Evolutionary conservation across 805 yeast species (phyloP).

Genomic region (Yarrowia sp.): DNA sequence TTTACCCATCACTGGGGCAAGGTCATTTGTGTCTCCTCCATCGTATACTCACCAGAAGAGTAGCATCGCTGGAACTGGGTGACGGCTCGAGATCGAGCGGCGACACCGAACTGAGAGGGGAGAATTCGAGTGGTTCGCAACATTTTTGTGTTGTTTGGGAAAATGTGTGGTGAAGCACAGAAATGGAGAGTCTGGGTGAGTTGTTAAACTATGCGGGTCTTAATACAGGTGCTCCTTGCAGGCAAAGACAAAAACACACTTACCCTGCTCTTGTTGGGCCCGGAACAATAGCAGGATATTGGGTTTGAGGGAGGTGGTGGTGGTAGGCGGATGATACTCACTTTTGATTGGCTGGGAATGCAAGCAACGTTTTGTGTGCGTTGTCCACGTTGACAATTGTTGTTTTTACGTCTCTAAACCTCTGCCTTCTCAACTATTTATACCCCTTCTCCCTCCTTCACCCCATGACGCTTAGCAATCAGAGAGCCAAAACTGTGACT

Average conservation of each 20-base stretch:
- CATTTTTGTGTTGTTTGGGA: conserved; percentile 17
- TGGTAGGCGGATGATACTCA: no score
- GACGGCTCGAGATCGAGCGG: conserved; percentile 18
- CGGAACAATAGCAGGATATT: conserved; percentile 22
- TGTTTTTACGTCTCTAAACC: no score
- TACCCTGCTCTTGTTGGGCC: conserved; percentile 37
- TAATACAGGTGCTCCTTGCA: background rate
- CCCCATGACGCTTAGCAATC: conserved; percentile 28
- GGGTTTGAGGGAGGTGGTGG: no score
- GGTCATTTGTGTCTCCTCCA: no score
- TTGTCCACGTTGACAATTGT: no score
- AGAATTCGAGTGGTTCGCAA: conserved; percentile 37
- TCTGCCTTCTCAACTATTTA: no score
- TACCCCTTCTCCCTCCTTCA: background rate
- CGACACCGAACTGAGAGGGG: conserved; percentile 20
- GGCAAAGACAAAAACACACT: background rate
- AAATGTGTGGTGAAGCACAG: no score
- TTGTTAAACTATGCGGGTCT: conserved; percentile 11
- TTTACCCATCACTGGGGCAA: no score
- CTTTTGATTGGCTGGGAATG: no score
- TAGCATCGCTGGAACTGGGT: conserved; percentile 38
- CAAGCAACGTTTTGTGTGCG: no score
- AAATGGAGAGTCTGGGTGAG: conserved; percentile 4
- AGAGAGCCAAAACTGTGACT: background rate
- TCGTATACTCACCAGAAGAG: conserved; percentile 28